Evolutionary conservation across 495 filamentous ascomycete species (phyloP).

Genomic region (Melanomma pulvis-pyrius): DNA sequence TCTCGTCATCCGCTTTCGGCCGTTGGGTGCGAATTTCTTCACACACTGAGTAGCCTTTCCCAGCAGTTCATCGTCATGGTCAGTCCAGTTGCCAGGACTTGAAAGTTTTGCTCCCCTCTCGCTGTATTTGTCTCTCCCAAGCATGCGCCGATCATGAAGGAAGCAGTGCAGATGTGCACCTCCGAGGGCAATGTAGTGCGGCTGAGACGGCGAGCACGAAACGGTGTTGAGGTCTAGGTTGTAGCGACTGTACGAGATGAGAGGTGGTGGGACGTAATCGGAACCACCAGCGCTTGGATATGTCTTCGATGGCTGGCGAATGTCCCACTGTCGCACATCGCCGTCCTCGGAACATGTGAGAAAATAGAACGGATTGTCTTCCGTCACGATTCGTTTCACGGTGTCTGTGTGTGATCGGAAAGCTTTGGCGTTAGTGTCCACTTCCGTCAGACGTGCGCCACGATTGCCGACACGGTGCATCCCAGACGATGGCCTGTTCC

Average conservation of each 20-base stretch:
- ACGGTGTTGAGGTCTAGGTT: slow-evolving; percentile 73
- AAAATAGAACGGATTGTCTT: slow-evolving; percentile 71
- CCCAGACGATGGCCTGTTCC: slow-evolving; percentile 43
- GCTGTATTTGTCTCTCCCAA: slow-evolving; percentile 59
- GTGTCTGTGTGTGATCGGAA: slow-evolving; percentile 70
- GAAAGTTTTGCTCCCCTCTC: slow-evolving; percentile 56
- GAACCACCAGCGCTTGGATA: slow-evolving; percentile 62
- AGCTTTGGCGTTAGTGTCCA: slow-evolving; percentile 65
- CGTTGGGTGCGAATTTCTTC: slow-evolving; percentile 67
- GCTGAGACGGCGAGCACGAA: slow-evolving; percentile 71
- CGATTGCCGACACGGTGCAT: slow-evolving; percentile 53
- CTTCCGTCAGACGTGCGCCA: slow-evolving; percentile 59
- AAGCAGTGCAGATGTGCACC: slow-evolving; percentile 75
- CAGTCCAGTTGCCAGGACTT: slow-evolving; percentile 33
- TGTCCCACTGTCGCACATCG: slow-evolving; percentile 75
- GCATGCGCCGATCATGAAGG: slow-evolving; percentile 75
- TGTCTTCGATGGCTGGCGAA: slow-evolving; percentile 65
- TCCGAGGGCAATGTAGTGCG: slow-evolving; percentile 76
- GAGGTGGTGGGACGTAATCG: slow-evolving; percentile 64
- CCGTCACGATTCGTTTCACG: slow-evolving; percentile 78
- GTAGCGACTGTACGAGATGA: slow-evolving; percentile 72
- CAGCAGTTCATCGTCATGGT: slow-evolving; percentile 60
- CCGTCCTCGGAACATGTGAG: slow-evolving; percentile 79
- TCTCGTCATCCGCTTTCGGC: slow-evolving; percentile 56
- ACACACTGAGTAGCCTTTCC: slow-evolving; percentile 69